Percentiles rank a stretch among this genome's conserved stretches.
Conservation (phyloP, 352 stramenopile species). For the Pythium phragmitis region DNA sequence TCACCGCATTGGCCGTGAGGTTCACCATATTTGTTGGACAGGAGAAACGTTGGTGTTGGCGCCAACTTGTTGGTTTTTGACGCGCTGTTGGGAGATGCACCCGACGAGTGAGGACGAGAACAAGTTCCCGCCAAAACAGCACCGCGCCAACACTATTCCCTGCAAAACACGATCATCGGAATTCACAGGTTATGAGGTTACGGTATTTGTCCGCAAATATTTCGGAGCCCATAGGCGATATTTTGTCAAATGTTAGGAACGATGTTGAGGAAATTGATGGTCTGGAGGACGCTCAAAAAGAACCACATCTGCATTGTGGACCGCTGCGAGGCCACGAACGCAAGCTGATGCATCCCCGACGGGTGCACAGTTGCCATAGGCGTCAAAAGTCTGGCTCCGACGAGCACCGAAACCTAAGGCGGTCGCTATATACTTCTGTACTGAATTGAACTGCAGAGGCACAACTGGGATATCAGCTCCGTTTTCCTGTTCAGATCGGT, state of each 20-base stretch:
- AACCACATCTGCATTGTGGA: slow-evolving; percentile 20
- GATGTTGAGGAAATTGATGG: slow-evolving; percentile 20
- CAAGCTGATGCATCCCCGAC: slow-evolving; percentile 1
- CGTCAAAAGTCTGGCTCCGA: not conserved
- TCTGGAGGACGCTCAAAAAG: slow-evolving; percentile 2
- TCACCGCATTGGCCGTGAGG: slow-evolving; percentile 80
- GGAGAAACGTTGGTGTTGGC: slow-evolving; percentile 4
- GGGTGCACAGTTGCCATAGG: not conserved
- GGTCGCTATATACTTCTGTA: no score
- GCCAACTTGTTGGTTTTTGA: slow-evolving; percentile 17
- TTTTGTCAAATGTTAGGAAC: slow-evolving; percentile 6
- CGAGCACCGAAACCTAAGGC: not conserved
- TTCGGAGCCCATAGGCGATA: not conserved
- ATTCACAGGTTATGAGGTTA: not conserved
- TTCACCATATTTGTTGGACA: slow-evolving; percentile 57
- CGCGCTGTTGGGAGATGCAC: not conserved
- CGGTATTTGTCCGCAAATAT: not conserved
- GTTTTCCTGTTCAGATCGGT: no score
- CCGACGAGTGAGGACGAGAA: not conserved
- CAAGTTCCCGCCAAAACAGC: slow-evolving; percentile 27
- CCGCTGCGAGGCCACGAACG: slow-evolving; percentile 14
- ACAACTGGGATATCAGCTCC: no score
- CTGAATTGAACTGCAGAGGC: no score
- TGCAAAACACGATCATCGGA: slow-evolving; percentile 2
- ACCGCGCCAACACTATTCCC: not conserved